Percentiles rank a stretch among this genome's conserved stretches.
Conservation (phyloP, 805 yeast species). For the Candida boleticola region DNA sequence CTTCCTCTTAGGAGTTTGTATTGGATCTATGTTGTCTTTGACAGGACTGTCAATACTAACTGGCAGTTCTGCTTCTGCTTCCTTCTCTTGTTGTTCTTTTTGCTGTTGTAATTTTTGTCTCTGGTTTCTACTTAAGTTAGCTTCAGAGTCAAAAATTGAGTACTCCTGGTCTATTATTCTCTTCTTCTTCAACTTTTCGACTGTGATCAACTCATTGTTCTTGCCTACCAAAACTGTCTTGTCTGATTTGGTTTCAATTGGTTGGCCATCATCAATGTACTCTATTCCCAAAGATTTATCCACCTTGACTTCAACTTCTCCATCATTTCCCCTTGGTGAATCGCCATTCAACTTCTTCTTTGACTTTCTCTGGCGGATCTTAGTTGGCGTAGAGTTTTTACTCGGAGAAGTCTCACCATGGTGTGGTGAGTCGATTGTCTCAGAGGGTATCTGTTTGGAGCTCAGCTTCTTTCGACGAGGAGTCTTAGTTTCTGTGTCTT, state of each 20-base stretch:
- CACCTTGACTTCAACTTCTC: background rate
- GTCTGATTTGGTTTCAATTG: conserved; percentile 2
- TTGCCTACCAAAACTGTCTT: conserved; percentile 7
- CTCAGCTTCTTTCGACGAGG: background rate
- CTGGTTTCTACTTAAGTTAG: conserved; percentile 10
- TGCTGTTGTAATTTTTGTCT: conserved; percentile 3
- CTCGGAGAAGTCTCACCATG: background rate
- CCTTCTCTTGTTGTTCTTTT: background rate
- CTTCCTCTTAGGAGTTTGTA: conserved; percentile 5
- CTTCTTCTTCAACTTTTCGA: conserved; percentile 9
- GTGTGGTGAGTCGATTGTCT: background rate
- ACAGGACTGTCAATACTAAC: conserved; percentile 3
- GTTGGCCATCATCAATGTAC: conserved; percentile 5
- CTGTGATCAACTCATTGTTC: conserved; percentile 11
- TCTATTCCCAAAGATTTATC: conserved; percentile 1
- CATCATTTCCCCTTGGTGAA: background rate
- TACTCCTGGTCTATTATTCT: conserved; percentile 5
- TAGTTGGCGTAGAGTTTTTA: conserved; percentile 1
- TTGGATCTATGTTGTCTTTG: conserved; percentile 1
- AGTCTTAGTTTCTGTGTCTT: background rate
- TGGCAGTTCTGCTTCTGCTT: background rate
- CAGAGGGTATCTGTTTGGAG: too few relatives aligned
- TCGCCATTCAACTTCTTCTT: background rate
- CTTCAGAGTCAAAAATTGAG: conserved; percentile 9
- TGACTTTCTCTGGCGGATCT: background rate